Conservation (phyloP, 2,329 filamentous ascomycete genomes). For the Dactylellina haptotyla region DNA sequence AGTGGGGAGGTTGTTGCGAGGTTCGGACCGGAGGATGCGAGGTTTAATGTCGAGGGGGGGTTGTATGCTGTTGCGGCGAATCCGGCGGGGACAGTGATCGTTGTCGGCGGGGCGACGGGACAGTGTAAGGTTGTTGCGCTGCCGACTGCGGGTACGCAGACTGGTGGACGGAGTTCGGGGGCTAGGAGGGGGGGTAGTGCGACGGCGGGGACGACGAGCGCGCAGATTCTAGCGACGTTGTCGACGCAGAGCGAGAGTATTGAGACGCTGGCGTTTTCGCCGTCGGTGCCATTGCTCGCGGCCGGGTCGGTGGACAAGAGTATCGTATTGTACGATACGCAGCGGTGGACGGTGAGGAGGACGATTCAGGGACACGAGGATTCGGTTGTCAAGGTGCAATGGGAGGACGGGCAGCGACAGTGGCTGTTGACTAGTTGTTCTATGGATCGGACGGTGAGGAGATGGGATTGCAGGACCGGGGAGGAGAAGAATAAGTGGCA, state of each 20-base stretch:
- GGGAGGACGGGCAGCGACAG: slow-evolving; percentile 70
- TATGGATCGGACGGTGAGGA: slow-evolving; percentile 87
- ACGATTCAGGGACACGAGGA: slow-evolving; percentile 88
- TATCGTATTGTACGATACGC: slow-evolving; percentile 87
- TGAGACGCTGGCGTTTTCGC: slow-evolving; percentile 77
- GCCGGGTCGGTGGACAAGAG: slow-evolving; percentile 77
- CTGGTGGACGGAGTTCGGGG: slow-evolving; percentile 59
- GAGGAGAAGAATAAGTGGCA: slow-evolving; percentile 84
- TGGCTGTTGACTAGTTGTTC: slow-evolving; percentile 87
- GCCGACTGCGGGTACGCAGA: slow-evolving; percentile 67
- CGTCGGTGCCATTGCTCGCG: slow-evolving; percentile 68
- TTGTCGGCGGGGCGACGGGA: slow-evolving; percentile 87
- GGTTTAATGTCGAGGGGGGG: slow-evolving; percentile 90
- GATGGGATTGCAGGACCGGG: slow-evolving; percentile 84
- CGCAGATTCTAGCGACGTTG: slow-evolving; percentile 81
- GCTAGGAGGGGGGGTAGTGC: slow-evolving; percentile 62
- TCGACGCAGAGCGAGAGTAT: slow-evolving; percentile 82
- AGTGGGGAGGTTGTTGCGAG: slow-evolving; percentile 75
- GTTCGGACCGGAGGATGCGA: slow-evolving; percentile 82
- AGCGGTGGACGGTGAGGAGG: slow-evolving; percentile 81
- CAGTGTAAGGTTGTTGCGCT: slow-evolving; percentile 85
- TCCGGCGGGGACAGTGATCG: slow-evolving; percentile 80
- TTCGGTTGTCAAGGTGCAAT: slow-evolving; percentile 92
- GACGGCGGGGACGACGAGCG: slow-evolving; percentile 65
- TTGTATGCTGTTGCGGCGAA: slow-evolving; percentile 88